Evolutionary conservation across 2,329 filamentous ascomycete species (phyloP).

Genomic region (Talaromyces sp.): DNA sequence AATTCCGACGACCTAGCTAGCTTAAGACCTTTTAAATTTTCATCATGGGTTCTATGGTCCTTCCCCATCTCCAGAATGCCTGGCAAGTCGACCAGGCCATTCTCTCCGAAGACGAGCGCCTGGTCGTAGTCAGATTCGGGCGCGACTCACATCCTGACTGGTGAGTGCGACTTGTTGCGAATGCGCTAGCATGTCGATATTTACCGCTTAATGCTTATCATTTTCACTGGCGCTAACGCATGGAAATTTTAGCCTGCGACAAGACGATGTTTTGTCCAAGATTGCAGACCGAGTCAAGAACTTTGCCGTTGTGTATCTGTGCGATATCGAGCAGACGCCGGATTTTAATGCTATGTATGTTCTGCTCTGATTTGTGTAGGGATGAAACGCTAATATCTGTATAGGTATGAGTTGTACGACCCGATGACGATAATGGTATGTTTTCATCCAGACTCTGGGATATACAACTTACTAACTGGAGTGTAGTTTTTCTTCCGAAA

Average conservation of each 20-base stretch:
- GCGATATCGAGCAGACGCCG: slow-evolving; percentile 84
- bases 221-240: slow-evolving; percentile 20
- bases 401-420: slow-evolving; percentile 47
- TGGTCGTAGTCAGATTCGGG: slow-evolving; percentile 86
- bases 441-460: neutral
- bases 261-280: slow-evolving; percentile 92
- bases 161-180: neutral
- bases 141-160: slow-evolving; percentile 78
- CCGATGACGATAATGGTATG: slow-evolving; percentile 76
- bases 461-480: slow-evolving; percentile 13
- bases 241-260: slow-evolving; percentile 51
- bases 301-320: slow-evolving; percentile 72
- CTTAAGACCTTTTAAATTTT: neutral
- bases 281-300: slow-evolving; percentile 90
- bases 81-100: slow-evolving; percentile 99
- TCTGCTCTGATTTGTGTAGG: neutral
- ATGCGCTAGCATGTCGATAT: neutral
- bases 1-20: neutral
- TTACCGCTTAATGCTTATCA: neutral
- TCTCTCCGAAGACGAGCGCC: slow-evolving; percentile 75
- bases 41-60: slow-evolving; percentile 76
- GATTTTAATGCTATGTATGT: slow-evolving; percentile 94
- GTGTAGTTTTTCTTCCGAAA: slow-evolving; percentile 86
- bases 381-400: neutral
- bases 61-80: slow-evolving; percentile 84